Evolutionary conservation across 2,329 filamentous ascomycete genomes (phyloP), one percentile per base, ranked within the genome.

Genomic region (Cadophora sp.): DNA sequence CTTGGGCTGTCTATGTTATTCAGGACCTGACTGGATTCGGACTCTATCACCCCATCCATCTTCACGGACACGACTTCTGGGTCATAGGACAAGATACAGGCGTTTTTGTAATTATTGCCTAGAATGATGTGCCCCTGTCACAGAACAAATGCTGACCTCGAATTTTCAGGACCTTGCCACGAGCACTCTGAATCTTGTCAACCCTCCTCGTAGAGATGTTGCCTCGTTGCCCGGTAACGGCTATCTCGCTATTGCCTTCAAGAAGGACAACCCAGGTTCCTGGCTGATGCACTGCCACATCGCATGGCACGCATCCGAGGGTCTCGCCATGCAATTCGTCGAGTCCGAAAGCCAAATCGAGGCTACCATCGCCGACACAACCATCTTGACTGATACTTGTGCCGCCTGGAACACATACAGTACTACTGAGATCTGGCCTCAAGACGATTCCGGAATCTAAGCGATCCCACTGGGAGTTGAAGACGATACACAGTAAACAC

Each of bases 301-400:
- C 62, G 77, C 77, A 0, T 89, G 86, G 86, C 86, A 89, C 74
- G 82, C 83, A 1, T 84, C 83, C 0, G 81, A 81, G 9, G 86
- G 86, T 4, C 81, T 88, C 60, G 79, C 86, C 12, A 72, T 83
- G 37, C 83, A 86, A 73, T 84, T 88, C 68, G 77, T 88, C 5
- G 83, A 81, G 63, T 37, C 66, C n/a, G 68, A 75, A 63, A 64
- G 50, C 31, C 34, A 71, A n/a, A 77, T 77, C 27, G 64, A 66
- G 0, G 55, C 68, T 3, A 59, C 65, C 0, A 71, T 76, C 65
- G 62, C 63, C 0, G 71, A 74, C 50, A 63, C 69, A 1, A 50
- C 58, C 5, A 60, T 59, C 1, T 73, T 74, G 48, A 24, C 69
- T 1, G 61, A 73, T 22, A 74, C 69, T 8, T 77, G 75, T 62